phyloP scores from a whole-genome alignment of 805 yeast genomes.

The Candida endomychidarum region DNA sequence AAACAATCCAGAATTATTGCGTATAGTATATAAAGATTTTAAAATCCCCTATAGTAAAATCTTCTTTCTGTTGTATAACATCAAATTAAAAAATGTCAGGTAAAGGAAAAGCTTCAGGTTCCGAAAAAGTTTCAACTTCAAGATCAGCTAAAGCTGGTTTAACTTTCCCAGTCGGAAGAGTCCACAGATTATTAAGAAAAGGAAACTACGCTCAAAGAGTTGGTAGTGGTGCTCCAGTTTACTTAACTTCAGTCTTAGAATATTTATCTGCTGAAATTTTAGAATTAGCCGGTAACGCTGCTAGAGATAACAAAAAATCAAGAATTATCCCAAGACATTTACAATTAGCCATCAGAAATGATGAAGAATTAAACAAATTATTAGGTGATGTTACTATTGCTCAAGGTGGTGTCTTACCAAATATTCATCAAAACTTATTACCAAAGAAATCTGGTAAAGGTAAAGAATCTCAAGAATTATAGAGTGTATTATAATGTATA shows the following conservation, averaged over 20 bases:
- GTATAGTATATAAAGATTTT: constrained; percentile 3
- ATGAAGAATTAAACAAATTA: constrained; percentile 51
- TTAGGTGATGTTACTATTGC: constrained; percentile 52
- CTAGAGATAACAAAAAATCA: constrained; percentile 52
- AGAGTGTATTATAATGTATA: constrained; percentile 23
- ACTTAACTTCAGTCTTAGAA: constrained; percentile 50
- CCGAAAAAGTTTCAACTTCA: constrained; percentile 49
- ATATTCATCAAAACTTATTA: constrained; percentile 49
- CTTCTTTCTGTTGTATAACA: constrained; percentile 6
- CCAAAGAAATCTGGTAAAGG: constrained; percentile 56
- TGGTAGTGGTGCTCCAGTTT: constrained; percentile 54
- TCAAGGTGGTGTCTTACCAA: constrained; percentile 55
- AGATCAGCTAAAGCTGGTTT: constrained; percentile 52
- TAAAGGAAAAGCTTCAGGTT: constrained; percentile 46
- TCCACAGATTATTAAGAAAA: constrained; percentile 51
- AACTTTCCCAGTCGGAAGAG: constrained; percentile 53
- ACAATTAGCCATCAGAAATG: constrained; percentile 53
- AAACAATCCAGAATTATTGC: not conserved
- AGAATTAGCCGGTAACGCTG: constrained; percentile 54
- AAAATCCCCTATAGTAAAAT: constrained; percentile 4
- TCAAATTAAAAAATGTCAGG: constrained; percentile 28
- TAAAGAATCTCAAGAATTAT: constrained; percentile 60
- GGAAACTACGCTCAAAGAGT: constrained; percentile 54
- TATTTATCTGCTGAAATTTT: constrained; percentile 51
- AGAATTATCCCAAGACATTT: constrained; percentile 54